Evolutionary conservation across 202 grass and related monocot species (phyloP).

Genomic region (Schoenoplectus triqueter): DNA sequence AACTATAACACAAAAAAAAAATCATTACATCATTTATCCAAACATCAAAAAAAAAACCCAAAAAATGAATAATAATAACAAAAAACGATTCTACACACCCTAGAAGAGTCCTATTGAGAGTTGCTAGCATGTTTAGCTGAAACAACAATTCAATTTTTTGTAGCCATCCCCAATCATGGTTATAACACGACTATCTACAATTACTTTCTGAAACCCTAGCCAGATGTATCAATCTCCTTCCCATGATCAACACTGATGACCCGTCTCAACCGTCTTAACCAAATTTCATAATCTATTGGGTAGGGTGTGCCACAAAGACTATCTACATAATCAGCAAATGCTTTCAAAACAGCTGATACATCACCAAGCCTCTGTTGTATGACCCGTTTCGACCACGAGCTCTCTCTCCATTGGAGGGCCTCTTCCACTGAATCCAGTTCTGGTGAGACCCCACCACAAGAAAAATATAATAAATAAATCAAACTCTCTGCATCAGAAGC

Average conservation of each 20-base stretch:
- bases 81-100: constrained; percentile 27
- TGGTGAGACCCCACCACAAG: constrained; percentile 78
- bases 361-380: constrained; percentile 97
- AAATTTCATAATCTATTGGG: constrained; percentile 95
- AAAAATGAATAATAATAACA: constrained; percentile 19
- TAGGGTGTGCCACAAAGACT: constrained; percentile 92
- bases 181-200: constrained; percentile 32
- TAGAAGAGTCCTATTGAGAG: constrained; percentile 11
- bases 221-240: constrained; percentile 63
- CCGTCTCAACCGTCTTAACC: constrained; percentile 85
- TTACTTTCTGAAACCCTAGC: constrained; percentile 22
- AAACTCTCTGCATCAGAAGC: constrained; percentile 92
- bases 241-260: constrained; percentile 92
- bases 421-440: constrained; percentile 91
- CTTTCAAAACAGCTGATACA: constrained; percentile 93
- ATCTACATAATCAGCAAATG: constrained; percentile 98
- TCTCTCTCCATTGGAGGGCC: constrained; percentile 93
- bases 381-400: constrained; percentile 84
- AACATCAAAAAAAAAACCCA: constrained; percentile 24
- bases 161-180: constrained; percentile 20
- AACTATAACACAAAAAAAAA: constrained; percentile 22
- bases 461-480: constrained; percentile 95
- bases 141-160: constrained; percentile 19
- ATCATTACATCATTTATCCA: constrained; percentile 34
- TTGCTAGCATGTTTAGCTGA: background rate